These are phyloP conservation scores for Glycyrrhiza uralensis DNA, from an alignment of 306 rosid species.

Conservation along the genomic window DNA sequence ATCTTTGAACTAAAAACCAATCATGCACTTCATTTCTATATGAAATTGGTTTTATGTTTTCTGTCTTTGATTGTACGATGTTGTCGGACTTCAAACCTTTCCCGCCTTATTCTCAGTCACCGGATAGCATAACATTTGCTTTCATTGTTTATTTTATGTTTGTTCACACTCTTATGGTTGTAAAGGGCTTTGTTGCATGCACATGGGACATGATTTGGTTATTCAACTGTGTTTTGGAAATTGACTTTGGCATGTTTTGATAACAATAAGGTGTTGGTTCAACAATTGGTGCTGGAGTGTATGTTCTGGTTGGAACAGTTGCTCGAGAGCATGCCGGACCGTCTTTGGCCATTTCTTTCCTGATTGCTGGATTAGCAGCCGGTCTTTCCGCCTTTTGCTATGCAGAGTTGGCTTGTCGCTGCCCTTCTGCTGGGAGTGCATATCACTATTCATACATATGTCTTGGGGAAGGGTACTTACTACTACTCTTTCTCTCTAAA, in stretches of 20 bases:
- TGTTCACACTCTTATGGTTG: not conserved
- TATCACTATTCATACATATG: conserved; percentile 93
- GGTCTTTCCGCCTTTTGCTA: conserved; percentile 95
- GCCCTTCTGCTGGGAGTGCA: conserved; percentile 99
- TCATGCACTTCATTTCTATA: not conserved
- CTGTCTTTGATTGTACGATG: conserved; percentile 9
- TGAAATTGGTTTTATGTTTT: not conserved
- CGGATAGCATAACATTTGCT: not conserved
- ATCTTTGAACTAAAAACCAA: too few relatives aligned
- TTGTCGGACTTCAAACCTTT: conserved; percentile 1
- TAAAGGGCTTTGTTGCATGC: not conserved
- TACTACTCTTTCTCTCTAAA: not conserved
- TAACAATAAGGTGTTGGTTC: conserved; percentile 75
- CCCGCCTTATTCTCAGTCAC: not conserved
- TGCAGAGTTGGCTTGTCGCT: conserved; percentile 93
- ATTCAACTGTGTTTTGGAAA: not conserved
- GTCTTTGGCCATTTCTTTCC: conserved; percentile 69
- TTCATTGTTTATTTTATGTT: not conserved
- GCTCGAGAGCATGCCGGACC: conserved; percentile 96
- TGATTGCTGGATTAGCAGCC: conserved; percentile 90
- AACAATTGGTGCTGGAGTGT: conserved; percentile 95
- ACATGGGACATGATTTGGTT: not conserved
- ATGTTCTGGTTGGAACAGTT: conserved; percentile 94
- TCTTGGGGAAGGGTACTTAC: conserved; percentile 91
- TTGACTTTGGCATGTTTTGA: not conserved